Evolutionary conservation across 2,329 filamentous ascomycete species (phyloP).

Genomic region (Alternaria brassicicola): DNA sequence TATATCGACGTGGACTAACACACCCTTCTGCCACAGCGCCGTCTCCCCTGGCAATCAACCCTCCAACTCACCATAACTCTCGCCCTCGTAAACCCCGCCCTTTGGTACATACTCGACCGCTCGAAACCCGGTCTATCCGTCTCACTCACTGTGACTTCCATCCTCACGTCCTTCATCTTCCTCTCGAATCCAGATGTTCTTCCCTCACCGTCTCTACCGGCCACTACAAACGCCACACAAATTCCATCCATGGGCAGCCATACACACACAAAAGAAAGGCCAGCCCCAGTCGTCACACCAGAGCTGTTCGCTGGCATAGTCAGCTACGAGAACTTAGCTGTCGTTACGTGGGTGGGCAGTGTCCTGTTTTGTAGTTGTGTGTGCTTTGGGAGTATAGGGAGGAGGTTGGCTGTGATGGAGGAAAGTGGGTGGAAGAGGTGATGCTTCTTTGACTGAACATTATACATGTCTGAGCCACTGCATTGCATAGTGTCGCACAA

Average conservation of each 20-base stretch:
- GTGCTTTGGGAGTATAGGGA: slow-evolving; percentile 94
- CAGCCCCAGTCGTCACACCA: slow-evolving; percentile 5
- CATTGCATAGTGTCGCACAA: not conserved
- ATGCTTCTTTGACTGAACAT: not conserved
- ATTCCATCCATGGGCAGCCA: slow-evolving; percentile 13
- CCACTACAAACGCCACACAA: slow-evolving; percentile 33
- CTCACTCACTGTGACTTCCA: slow-evolving; percentile 73
- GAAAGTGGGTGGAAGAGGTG: slow-evolving; percentile 20
- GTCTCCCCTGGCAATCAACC: slow-evolving; percentile 90
- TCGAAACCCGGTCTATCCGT: slow-evolving; percentile 83
- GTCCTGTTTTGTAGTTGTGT: slow-evolving; percentile 94
- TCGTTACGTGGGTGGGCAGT: slow-evolving; percentile 87
- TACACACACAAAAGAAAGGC: not conserved
- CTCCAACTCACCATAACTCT: slow-evolving; percentile 91
- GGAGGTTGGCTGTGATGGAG: slow-evolving; percentile 65
- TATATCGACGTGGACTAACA: slow-evolving; percentile 6
- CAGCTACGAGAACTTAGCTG: slow-evolving; percentile 69
- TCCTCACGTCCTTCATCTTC: slow-evolving; percentile 76
- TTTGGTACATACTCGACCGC: slow-evolving; percentile 97
- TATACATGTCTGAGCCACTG: not conserved
- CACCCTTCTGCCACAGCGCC: slow-evolving; percentile 67
- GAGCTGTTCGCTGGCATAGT: slow-evolving; percentile 60
- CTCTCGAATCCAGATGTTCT: slow-evolving; percentile 79
- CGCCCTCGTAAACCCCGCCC: slow-evolving; percentile 85
- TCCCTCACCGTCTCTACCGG: slow-evolving; percentile 54